phyloP scores from a whole-genome alignment of 2,329 filamentous ascomycete genomes.

The Daldinia eschscholtzii region DNA sequence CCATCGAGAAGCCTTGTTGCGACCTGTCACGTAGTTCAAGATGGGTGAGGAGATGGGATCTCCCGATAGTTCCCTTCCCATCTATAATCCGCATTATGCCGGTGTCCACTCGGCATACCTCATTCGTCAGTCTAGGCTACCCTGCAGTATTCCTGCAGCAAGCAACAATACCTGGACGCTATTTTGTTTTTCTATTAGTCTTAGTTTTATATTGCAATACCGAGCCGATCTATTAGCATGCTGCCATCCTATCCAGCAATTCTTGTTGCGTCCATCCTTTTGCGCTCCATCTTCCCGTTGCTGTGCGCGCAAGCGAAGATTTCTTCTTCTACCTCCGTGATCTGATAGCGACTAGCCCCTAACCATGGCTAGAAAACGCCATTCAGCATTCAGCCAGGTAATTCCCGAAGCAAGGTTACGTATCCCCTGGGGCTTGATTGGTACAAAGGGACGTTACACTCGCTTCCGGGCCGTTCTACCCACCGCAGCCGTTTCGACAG shows the following conservation, averaged over 20 bases:
- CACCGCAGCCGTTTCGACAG: slow-evolving; percentile 43
- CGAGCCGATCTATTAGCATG: slow-evolving; percentile 32
- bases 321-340: slow-evolving; percentile 15
- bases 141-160: slow-evolving; percentile 40
- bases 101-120: slow-evolving; percentile 42
- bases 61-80: slow-evolving; percentile 42
- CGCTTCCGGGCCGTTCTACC: slow-evolving; percentile 44
- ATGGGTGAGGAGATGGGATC: slow-evolving; percentile 43
- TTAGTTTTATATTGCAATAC: slow-evolving; percentile 38
- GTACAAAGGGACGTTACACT: slow-evolving; percentile 40
- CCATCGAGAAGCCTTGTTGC: slow-evolving; percentile 27
- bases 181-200: slow-evolving; percentile 22
- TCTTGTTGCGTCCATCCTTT: slow-evolving; percentile 1
- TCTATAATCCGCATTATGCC: slow-evolving; percentile 41
- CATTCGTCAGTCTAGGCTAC: slow-evolving; percentile 34
- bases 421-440: slow-evolving; percentile 24
- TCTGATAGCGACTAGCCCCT: slow-evolving; percentile 12
- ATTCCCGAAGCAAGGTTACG: slow-evolving; percentile 30
- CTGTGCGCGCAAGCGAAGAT: slow-evolving; percentile 24
- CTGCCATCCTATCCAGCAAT: not conserved
- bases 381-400: slow-evolving; percentile 6
- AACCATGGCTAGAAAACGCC: slow-evolving; percentile 12
- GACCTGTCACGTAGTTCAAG: slow-evolving; percentile 46
- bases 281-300: slow-evolving; percentile 16
- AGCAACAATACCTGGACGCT: slow-evolving; percentile 28